Conservation (phyloP, 176 grass and related monocot genomes). For the Musa troglodytarum region DNA sequence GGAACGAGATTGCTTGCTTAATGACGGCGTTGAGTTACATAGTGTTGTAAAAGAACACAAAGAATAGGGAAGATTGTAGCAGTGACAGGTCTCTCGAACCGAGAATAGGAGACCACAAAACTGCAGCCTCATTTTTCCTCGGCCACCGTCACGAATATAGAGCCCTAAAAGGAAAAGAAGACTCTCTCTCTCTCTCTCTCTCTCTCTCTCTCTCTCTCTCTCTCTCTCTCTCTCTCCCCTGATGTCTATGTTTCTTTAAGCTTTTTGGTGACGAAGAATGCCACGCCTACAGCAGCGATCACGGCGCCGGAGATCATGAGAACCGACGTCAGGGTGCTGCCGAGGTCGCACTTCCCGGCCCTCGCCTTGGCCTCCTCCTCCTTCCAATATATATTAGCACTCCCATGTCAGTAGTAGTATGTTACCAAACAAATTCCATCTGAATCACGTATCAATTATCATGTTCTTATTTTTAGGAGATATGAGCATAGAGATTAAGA, state of each 20-base stretch:
- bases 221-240: too few relatives aligned
- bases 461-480: background rate
- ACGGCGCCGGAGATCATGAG: conserved; percentile 17
- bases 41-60: too few relatives aligned
- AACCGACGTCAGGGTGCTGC: conserved; percentile 5
- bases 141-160: too few relatives aligned
- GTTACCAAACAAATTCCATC: background rate
- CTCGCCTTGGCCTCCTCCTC: background rate
- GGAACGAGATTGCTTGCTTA: too few relatives aligned
- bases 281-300: conserved; percentile 10
- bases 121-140: too few relatives aligned
- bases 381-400: background rate
- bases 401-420: background rate
- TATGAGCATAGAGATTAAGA: background rate
- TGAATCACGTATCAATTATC: background rate
- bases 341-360: background rate
- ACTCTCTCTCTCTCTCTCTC: too few relatives aligned
- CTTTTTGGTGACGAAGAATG: conserved; percentile 21
- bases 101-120: too few relatives aligned
- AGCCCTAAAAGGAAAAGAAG: too few relatives aligned
- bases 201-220: too few relatives aligned
- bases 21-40: too few relatives aligned
- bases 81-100: too few relatives aligned
- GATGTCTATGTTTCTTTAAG: conserved; percentile 16
- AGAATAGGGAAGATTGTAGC: too few relatives aligned